These are phyloP conservation scores for Phytophthora nicotianae DNA, from an alignment of 352 stramenopile genomes.

Conservation along the genomic window DNA sequence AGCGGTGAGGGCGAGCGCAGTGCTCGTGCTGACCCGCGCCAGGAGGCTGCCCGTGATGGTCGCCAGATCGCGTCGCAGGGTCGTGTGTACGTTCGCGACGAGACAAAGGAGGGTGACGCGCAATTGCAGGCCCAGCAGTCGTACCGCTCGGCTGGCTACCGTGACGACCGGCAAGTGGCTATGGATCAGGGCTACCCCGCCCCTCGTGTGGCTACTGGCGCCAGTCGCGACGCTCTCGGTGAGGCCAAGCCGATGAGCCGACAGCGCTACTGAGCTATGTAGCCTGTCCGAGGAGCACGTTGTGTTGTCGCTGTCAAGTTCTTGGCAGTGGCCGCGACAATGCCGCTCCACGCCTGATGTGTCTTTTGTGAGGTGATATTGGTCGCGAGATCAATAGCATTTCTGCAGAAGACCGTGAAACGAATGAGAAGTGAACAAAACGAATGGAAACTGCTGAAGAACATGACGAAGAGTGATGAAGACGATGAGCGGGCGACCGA, in stretches of 20 bases:
- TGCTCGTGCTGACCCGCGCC: conserved; percentile 61
- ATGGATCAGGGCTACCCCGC: conserved; percentile 63
- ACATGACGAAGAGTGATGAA: conserved; percentile 32
- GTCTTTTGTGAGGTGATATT: conserved; percentile 22
- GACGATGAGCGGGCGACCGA: conserved; percentile 30
- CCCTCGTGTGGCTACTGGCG: conserved; percentile 63
- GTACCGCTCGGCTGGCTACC: conserved; percentile 59
- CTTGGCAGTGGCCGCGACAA: conserved; percentile 20
- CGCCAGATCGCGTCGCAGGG: conserved; percentile 61
- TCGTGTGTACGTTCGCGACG: conserved; percentile 70
- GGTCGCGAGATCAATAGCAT: conserved; percentile 23
- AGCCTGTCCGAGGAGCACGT: conserved; percentile 19
- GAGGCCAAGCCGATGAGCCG: conserved; percentile 77
- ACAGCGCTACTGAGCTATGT: conserved; percentile 71
- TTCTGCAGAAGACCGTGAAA: conserved; percentile 23
- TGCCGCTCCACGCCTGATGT: conserved; percentile 20
- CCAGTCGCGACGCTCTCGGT: conserved; percentile 59
- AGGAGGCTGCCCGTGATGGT: conserved; percentile 50
- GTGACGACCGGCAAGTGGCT: conserved; percentile 55
- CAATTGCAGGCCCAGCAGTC: conserved; percentile 53
- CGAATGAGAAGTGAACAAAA: conserved; percentile 32
- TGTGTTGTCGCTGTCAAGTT: conserved; percentile 23
- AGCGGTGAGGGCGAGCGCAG: conserved; percentile 72
- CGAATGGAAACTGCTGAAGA: conserved; percentile 40
- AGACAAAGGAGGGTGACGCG: conserved; percentile 63